Evolutionary conservation across 176 grass and related monocot species (phyloP), one percentile per base, ranked within the genome.

Genomic region (Musa troglodytarum): DNA sequence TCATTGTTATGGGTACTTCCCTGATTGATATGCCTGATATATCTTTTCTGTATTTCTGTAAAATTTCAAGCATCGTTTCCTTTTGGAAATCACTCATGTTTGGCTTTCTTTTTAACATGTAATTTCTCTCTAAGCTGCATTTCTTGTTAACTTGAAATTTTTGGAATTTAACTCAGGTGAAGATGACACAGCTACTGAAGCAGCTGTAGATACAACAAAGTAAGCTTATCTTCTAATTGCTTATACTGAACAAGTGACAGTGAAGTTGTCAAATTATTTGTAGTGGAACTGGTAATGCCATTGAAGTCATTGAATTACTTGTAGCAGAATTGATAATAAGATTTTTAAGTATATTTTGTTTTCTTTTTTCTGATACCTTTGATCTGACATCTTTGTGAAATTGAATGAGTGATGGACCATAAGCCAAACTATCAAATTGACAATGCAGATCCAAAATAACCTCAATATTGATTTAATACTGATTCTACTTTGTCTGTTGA

Each of bases 121-220:
- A 56, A 74, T 15, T 56, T 23, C 25, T 20, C 3, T 68, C 28
- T 77, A 19, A 34, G 26, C 54, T 73, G 68, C 63, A 86, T 82
- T 28, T 87, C 68, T 57, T 85, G 65, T 72, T 63, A 80, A 77
- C 21, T 21, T 64, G 54, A 88, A 55, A 53, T 83, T 19, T 58
- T 22, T 8, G 66, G 13, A 26, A 68, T 79, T 87, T 81, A 54
- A 65, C 13, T 71, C 77, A 86, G 85, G 76, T 81, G 88, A 95
- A 91, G 81, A 86, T 77, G 82, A 72, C 66, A 79, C 80, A 54
- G 63, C 77, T 66, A 78, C 86, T 50, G 84, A 84, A 77, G 88
- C 84, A 55, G 87, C 87, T 52, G 86, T 91, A 74, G 96, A 99
- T 76, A 84, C 87, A 89, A 99, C 96, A 75, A 99, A 99, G 96